Percentiles rank a stretch among this genome's conserved stretches.
phyloP scores from a whole-genome alignment of 2,329 filamentous ascomycete species.

The Achaetomium macrosporum region DNA sequence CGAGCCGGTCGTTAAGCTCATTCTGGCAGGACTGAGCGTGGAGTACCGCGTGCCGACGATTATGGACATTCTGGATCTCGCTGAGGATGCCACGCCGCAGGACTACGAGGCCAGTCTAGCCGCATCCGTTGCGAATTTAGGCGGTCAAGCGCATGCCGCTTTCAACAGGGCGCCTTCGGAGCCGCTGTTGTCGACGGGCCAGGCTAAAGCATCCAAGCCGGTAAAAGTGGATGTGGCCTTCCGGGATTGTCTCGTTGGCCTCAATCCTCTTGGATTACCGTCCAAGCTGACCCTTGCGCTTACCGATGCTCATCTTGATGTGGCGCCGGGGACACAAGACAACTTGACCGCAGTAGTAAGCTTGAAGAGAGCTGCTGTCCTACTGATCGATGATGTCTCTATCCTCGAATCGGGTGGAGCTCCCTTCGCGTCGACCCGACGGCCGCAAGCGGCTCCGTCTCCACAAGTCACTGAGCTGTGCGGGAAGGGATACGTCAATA shows the following conservation, averaged over 20 bases:
- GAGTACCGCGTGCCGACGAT: conserved; percentile 85
- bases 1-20: conserved; percentile 83
- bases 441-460: conserved; percentile 36
- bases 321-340: conserved; percentile 58
- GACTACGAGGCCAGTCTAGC: conserved; percentile 72
- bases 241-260: conserved; percentile 72
- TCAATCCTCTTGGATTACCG: conserved; percentile 70
- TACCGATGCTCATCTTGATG: conserved; percentile 68
- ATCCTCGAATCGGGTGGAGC: conserved; percentile 34
- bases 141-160: conserved; percentile 54
- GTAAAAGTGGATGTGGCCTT: conserved; percentile 69
- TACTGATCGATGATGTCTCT: conserved; percentile 71
- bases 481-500: conserved; percentile 70
- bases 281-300: conserved; percentile 77
- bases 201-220: conserved; percentile 37
- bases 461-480: conserved; percentile 53
- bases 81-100: conserved; percentile 60
- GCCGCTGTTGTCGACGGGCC: conserved; percentile 24
- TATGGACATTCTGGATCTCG: conserved; percentile 69
- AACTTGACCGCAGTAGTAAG: conserved; percentile 60
- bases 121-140: conserved; percentile 71
- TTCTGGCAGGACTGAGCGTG: conserved; percentile 74
- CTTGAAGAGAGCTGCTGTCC: conserved; percentile 73
- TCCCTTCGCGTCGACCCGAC: conserved; percentile 35
- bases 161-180: conserved; percentile 32